A percentile compares a stretch with the other conserved stretches of the same genome.
These are phyloP conservation scores for Phytopythium aichiense DNA, from an alignment of 352 stramenopile genomes.

Conservation along the genomic window DNA sequence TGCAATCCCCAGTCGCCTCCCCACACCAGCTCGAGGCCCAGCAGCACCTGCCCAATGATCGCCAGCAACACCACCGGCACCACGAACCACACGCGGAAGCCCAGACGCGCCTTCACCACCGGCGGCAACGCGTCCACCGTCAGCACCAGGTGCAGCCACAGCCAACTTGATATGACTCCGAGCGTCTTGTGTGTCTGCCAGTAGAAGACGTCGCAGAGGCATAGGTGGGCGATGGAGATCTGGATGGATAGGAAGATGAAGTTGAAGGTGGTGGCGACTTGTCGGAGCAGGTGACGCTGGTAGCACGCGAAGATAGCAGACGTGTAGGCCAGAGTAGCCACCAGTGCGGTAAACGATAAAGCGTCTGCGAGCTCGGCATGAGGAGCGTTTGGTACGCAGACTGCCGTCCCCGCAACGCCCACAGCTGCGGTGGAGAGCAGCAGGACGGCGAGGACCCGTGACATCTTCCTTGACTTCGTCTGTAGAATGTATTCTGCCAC, in stretches of 20 bases:
- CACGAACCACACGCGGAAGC: constrained; percentile 2
- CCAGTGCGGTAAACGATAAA: neutral
- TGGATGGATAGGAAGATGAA: constrained; percentile 18
- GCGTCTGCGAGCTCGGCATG: neutral
- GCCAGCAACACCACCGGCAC: neutral
- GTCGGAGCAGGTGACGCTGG: constrained; percentile 9
- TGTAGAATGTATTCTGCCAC: neutral
- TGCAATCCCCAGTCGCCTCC: neutral
- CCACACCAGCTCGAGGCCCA: constrained; percentile 1
- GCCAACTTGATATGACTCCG: constrained; percentile 1
- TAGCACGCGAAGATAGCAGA: neutral
- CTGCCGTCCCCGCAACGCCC: neutral
- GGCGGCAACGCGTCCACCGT: constrained; percentile 15
- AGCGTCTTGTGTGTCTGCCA: constrained; percentile 6
- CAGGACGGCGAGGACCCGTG: neutral
- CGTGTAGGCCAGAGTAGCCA: neutral
- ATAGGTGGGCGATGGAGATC: constrained; percentile 9
- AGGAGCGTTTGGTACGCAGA: neutral
- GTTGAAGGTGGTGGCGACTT: constrained; percentile 12
- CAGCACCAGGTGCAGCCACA: constrained; percentile 18
- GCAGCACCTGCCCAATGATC: neutral
- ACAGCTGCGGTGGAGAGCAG: neutral
- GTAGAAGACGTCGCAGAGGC: constrained; percentile 11
- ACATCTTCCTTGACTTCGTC: neutral
- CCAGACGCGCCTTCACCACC: constrained; percentile 3